Conservation (phyloP, 306 rosid genomes). For the Sindora glabra region DNA sequence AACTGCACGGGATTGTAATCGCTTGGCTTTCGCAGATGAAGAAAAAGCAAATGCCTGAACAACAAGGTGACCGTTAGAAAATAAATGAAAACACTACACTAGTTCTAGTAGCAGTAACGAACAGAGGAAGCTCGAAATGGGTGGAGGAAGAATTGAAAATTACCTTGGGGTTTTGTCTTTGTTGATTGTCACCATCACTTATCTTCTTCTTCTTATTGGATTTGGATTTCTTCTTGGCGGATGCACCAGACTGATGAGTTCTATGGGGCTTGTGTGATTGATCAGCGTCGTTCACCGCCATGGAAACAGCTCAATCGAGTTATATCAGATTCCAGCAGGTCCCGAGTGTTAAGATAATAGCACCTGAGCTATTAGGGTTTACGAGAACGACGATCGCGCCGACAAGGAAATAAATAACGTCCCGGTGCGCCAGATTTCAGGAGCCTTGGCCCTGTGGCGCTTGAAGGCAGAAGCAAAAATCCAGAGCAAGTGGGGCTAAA, state of each 20-base stretch:
- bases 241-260: constrained; percentile 62
- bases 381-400: no score
- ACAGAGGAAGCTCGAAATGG: background rate
- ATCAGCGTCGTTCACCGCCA: constrained; percentile 57
- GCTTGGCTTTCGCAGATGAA: constrained; percentile 72
- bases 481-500: no score
- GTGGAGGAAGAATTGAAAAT: no score
- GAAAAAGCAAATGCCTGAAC: constrained; percentile 65
- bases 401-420: no score
- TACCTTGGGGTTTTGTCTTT: constrained; percentile 65
- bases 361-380: no score
- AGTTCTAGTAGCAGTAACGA: background rate
- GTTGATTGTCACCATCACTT: constrained; percentile 30
- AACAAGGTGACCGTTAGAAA: background rate
- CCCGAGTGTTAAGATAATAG: no score
- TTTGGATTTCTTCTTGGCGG: constrained; percentile 38
- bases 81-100: background rate
- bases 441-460: no score
- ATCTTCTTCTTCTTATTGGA: constrained; percentile 42
- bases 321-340: no score
- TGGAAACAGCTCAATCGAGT: no score
- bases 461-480: no score
- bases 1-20: constrained; percentile 75
- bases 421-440: no score
- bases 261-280: constrained; percentile 76